phyloP scores from a whole-genome alignment of 2,329 filamentous ascomycete genomes.

The Emydomyces testavorans region DNA sequence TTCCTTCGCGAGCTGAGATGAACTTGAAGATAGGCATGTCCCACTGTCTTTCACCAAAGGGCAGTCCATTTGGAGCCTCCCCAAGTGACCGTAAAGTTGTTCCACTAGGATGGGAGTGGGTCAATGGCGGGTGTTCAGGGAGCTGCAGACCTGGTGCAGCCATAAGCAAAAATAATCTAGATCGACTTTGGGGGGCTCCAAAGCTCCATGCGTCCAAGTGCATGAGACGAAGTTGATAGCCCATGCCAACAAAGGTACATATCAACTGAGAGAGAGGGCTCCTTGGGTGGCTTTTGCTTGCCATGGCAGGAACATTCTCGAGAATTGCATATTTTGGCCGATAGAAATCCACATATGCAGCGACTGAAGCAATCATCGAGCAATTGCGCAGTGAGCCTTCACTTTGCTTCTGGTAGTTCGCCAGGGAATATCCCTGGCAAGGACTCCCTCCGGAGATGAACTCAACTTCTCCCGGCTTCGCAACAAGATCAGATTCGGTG shows the following conservation, averaged over 20 bases:
- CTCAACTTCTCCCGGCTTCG: constrained; percentile 52
- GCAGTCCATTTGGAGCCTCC: constrained; percentile 46
- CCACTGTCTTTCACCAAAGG: constrained; percentile 45
- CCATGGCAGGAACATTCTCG: constrained; percentile 64
- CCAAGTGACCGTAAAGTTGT: constrained; percentile 41
- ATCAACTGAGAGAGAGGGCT: constrained; percentile 65
- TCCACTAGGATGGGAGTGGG: constrained; percentile 49
- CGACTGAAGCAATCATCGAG: constrained; percentile 65
- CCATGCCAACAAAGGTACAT: constrained; percentile 60
- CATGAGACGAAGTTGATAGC: constrained; percentile 61
- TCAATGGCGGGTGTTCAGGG: constrained; percentile 45
- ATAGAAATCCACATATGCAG: constrained; percentile 62
- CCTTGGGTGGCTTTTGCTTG: constrained; percentile 39
- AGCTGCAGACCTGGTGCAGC: constrained; percentile 54
- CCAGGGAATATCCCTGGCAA: constrained; percentile 60
- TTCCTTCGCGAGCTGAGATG: constrained; percentile 44
- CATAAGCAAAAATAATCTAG: constrained; percentile 59
- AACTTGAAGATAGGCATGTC: constrained; percentile 47
- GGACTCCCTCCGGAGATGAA: constrained; percentile 63
- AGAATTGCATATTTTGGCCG: constrained; percentile 62
- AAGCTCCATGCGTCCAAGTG: constrained; percentile 58
- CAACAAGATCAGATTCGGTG: constrained; percentile 37
- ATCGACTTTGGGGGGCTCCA: constrained; percentile 54
- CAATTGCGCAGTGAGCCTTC: constrained; percentile 54
- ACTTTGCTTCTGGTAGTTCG: constrained; percentile 50